Base-by-base conservation (phyloP, 371 early-diverging fungal genomes). In the Mortierella sp. region DNA sequence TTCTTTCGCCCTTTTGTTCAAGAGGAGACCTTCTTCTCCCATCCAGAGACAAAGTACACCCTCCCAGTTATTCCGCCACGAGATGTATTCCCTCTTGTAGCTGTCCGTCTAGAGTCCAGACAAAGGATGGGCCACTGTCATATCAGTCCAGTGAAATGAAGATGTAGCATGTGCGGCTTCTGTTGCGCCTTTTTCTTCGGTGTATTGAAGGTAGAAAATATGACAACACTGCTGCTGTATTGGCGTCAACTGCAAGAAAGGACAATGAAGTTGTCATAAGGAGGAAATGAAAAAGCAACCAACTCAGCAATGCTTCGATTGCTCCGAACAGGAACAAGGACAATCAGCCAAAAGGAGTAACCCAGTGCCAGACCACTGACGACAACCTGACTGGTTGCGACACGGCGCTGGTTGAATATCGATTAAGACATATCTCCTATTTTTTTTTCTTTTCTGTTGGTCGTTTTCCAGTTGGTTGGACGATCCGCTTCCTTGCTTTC, bases 371-470 rank as follows among this genome's bases (percentile, higher is more conserved):
- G 54, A 50, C 76, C 76, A 38, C 76, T 52, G 70, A 68, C 54
- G 76, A 75, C 58, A 77, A 55, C 70, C 63, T 72, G 78, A 77
- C 72, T 77, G 78, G 72, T 50, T 55, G 78, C 50, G 44, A 55
- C 54, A 72, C 16, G 44, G 78, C 78, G 78, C 78, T 70, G 52
- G 58, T 77, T 77, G 73, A 77, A 77, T 77, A 55, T 72, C 54
- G 73, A 71, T 75, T 75, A 76, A 76, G 52, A 50, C 47, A 65
- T 52, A 42, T 55, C n/a, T 55, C 38, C 14, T 42, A 11, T 24
- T 45, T 26, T 24, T 44, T 26, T 42, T 65, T 38, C 34, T 60
- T 11, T 60, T 26, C 16, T 26, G 13, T 7, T 28, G 13, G 34
- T 60, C 34, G 63, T 60, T 14, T 26, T 13, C 60, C 60, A 28